Conservation (phyloP, 2,329 filamentous ascomycete species). For the Paecilomyces formosus region DNA sequence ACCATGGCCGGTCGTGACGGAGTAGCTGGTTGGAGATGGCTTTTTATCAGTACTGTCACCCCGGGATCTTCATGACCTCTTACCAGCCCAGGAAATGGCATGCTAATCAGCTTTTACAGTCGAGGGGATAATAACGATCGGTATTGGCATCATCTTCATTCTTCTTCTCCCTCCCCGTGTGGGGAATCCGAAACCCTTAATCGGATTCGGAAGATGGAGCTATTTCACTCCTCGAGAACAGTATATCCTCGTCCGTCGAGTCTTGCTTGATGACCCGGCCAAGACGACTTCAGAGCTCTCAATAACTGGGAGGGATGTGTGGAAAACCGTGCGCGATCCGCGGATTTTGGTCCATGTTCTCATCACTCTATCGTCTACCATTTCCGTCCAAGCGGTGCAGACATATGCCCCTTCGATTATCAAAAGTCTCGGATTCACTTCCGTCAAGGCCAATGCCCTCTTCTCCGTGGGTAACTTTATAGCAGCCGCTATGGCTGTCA, state of each 20-base stretch:
- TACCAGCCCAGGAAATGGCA: not conserved
- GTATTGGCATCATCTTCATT: conserved; percentile 32
- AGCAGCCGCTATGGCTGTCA: conserved; percentile 18
- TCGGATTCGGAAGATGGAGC: conserved; percentile 30
- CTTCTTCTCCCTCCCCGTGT: conserved; percentile 33
- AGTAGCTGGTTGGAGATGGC: conserved; percentile 51
- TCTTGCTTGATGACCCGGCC: conserved; percentile 37
- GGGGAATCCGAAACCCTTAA: conserved; percentile 28
- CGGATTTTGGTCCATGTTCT: conserved; percentile 47
- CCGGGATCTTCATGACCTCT: not conserved
- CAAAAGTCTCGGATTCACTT: conserved; percentile 44
- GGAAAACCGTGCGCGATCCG: conserved; percentile 37
- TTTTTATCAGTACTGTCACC: conserved; percentile 33
- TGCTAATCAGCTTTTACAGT: conserved; percentile 19
- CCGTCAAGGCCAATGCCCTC: conserved; percentile 46
- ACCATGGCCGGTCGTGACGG: conserved; percentile 43
- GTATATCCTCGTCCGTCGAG: conserved; percentile 34
- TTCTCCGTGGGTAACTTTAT: conserved; percentile 43
- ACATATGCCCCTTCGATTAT: conserved; percentile 51
- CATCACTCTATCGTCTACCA: conserved; percentile 41
- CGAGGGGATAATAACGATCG: conserved; percentile 48
- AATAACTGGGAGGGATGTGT: conserved; percentile 30
- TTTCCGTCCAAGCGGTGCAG: conserved; percentile 42
- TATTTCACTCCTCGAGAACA: conserved; percentile 38
- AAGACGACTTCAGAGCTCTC: conserved; percentile 29